These are phyloP conservation scores for Spatholobus suberectus DNA, from an alignment of 306 rosid genomes.

Conservation along the genomic window DNA sequence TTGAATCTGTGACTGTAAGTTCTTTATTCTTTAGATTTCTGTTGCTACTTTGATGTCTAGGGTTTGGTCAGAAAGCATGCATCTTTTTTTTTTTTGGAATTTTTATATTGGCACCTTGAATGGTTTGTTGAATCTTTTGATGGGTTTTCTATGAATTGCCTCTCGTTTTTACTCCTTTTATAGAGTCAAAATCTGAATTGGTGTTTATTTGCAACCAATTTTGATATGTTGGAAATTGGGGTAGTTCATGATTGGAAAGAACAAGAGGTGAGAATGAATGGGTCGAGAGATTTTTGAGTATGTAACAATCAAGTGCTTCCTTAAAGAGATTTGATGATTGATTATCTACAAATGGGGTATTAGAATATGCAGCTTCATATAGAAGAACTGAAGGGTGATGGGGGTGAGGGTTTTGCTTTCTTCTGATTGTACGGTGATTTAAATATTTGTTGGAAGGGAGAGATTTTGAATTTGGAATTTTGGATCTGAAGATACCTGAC, in stretches of 20 bases:
- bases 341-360: slow-evolving; percentile 21
- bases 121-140: no score
- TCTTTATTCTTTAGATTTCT: slow-evolving; percentile 25
- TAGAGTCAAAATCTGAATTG: slow-evolving; percentile 34
- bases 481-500: slow-evolving; percentile 37
- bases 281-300: background rate
- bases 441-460: slow-evolving; percentile 7
- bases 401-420: background rate
- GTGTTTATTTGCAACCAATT: slow-evolving; percentile 12
- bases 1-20: slow-evolving; percentile 57
- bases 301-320: background rate
- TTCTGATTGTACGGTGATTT: slow-evolving; percentile 4
- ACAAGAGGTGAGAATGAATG: background rate
- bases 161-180: background rate
- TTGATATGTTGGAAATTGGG: slow-evolving; percentile 31
- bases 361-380: slow-evolving; percentile 27
- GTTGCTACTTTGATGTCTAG: slow-evolving; percentile 34
- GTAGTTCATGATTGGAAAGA: slow-evolving; percentile 1
- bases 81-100: background rate
- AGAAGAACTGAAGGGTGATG: slow-evolving; percentile 28
- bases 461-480: background rate
- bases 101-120: background rate
- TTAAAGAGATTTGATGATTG: slow-evolving; percentile 29
- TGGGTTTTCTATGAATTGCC: slow-evolving; percentile 15
- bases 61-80: slow-evolving; percentile 28